These are phyloP conservation scores for Lagenaria siceraria DNA, from an alignment of 306 rosid species.

Conservation along the genomic window DNA sequence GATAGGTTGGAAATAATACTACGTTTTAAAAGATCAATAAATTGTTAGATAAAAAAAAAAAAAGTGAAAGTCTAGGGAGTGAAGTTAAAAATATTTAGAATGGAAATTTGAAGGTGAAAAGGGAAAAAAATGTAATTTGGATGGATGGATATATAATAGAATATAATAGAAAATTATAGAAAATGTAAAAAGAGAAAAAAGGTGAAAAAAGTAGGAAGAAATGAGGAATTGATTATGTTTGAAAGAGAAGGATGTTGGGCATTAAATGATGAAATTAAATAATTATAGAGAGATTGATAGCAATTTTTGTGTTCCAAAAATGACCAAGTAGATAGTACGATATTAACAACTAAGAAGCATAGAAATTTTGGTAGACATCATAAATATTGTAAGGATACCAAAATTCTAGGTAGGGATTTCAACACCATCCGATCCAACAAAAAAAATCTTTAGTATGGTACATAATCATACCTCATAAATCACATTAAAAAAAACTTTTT, in stretches of 20 bases:
- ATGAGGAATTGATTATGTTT: not conserved
- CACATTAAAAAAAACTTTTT: too few relatives aligned
- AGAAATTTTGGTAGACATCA: not conserved
- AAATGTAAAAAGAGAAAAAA: not conserved
- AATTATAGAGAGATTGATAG: not conserved
- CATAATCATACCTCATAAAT: too few relatives aligned
- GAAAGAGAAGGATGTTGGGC: not conserved
- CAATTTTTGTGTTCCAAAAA: conserved; percentile 6
- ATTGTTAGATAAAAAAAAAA: too few relatives aligned
- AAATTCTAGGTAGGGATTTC: not conserved
- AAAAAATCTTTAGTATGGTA: too few relatives aligned
- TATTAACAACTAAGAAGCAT: not conserved
- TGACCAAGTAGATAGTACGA: conserved; percentile 10
- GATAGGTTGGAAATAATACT: too few relatives aligned
- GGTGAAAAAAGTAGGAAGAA: not conserved
- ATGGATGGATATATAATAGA: not conserved
- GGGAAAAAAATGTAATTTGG: not conserved
- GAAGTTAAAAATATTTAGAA: too few relatives aligned
- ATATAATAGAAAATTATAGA: too few relatives aligned
- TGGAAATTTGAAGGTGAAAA: too few relatives aligned
- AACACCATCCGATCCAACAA: too few relatives aligned
- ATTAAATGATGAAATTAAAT: not conserved
- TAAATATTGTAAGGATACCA: not conserved
- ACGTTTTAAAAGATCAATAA: too few relatives aligned
- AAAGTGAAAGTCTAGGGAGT: too few relatives aligned